Base-by-base conservation (phyloP, 164 flowering plant genomes). In the Piper betle region DNA sequence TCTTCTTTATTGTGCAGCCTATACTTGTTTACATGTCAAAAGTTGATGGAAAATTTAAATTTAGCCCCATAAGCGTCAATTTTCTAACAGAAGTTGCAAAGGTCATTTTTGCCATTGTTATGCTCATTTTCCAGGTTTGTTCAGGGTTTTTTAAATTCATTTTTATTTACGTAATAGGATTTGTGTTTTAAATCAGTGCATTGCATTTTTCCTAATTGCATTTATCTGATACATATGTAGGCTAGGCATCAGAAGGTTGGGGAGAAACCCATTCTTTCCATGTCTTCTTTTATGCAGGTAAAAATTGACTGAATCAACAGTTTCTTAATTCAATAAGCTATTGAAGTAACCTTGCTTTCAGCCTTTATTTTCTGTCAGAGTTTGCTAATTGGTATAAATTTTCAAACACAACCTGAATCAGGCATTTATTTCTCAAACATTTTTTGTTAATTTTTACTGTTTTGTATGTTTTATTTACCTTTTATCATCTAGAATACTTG, bases 31-130 rank as follows among this genome's bases (percentile, higher is more conserved):
- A 70, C 74, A 90, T 88, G 95, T 93, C 97, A 63, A 92, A 93
- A 82, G 97, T 90, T 66, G 97, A 93, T 82, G 98, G 98, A 56
- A 76, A 66, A 15, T 93, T 93, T 82, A 79, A 81, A 67, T 93
- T 90, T 75, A 93, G 97, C 72, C 98, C 98, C 5, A 71, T 93
- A 40, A 87, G 98, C 69, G 98, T 93, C 46, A 93, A 93, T 79
- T 93, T 93, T 71, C 75, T 93, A 82, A 93, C 98, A 17, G 98
- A 93, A 71, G 52, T 61, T 64, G 76, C 88, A 20, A 93, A 93
- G 68, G 94, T 90, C 70, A 43, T 90, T 61, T 93, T 90, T 83
- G 96, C 98, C 39, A 61, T 93, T 66, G 76, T 90, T 58, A 93
- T 93, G 98, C 96, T 93, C 72, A 62, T 87, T 53, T 20, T 84